Evolutionary conservation across 495 filamentous ascomycete genomes (phyloP), one percentile per base, ranked within the genome.

Genomic region (Neurospora intermedia): DNA sequence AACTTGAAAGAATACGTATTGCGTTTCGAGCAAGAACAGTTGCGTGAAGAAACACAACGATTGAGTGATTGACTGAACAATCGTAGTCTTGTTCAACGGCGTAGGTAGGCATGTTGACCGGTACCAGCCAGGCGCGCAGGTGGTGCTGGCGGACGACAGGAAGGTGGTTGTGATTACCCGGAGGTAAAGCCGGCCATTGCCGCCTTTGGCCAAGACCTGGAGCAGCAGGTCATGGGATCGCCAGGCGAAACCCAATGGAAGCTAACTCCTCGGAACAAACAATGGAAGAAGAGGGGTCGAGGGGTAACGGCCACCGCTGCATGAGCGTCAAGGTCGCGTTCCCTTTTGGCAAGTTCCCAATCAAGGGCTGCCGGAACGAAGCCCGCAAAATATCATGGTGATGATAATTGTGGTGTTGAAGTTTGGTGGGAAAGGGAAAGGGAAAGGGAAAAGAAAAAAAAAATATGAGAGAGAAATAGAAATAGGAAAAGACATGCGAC

Each of bases 161-260:
- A 69, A 48, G 48, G 40, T 48, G 59, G 69, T 72, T 73, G 70
- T 72, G 54, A 40, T 70, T 62, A 73, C 48, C 72, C 69, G 71
- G 71, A 39, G 6, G 71, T 62, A 77, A 73, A 81, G 80, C 80
- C 80, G 80, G 70, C 75, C 79, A 82, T 82, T 82, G 80, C 80
- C 80, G 80, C 43, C 43, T 69, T 38, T 70, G 70, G 72, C 77
- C 74, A 76, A 71, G 71, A 59, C n/a, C 31, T 16, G 5, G 69
- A 73, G 45, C 27, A 40, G 71, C 38, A 43, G 71, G 71, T 76
- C 75, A 73, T 70, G 42, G 23, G 73, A 70, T 69, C 69, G 54
- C 27, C 54, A 66, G 35, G 3, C 1, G 54, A 35, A 66, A 6
- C 54, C 54, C 54, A 66, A 66, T 35, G 54, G 27, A 66, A 66